Conservation (phyloP, 495 filamentous ascomycete genomes). For the Aspergillus sclerotioniger region DNA sequence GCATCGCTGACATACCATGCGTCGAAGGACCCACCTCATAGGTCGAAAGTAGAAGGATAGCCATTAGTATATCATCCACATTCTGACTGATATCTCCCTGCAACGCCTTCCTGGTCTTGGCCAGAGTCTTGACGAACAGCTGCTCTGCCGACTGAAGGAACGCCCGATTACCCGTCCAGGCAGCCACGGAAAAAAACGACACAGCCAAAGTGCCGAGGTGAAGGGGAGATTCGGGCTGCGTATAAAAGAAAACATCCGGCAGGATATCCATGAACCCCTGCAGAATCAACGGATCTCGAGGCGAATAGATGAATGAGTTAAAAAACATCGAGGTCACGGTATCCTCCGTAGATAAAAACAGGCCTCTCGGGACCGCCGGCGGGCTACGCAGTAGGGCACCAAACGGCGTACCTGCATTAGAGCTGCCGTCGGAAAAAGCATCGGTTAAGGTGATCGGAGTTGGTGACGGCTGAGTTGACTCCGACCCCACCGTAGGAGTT, state of each 20-base stretch:
- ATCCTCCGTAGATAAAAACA: constrained; percentile 31
- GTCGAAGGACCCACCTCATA: constrained; percentile 54
- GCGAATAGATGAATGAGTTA: constrained; percentile 34
- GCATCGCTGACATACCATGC: neutral
- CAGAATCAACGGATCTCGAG: constrained; percentile 28
- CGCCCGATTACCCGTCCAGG: constrained; percentile 44
- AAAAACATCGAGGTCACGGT: constrained; percentile 35
- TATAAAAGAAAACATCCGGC: constrained; percentile 50
- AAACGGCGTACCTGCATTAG: neutral
- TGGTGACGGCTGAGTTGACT: neutral
- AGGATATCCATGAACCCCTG: constrained; percentile 51
- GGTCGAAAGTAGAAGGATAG: constrained; percentile 60
- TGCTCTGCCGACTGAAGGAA: constrained; percentile 36
- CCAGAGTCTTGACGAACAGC: constrained; percentile 48
- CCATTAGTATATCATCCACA: constrained; percentile 57
- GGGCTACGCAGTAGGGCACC: neutral
- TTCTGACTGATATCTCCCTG: constrained; percentile 44
- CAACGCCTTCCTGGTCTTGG: constrained; percentile 52
- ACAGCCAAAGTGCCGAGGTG: constrained; percentile 60
- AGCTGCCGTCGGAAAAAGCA: neutral
- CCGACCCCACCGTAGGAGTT: neutral
- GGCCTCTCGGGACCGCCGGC: constrained; percentile 15
- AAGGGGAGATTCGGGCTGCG: constrained; percentile 46
- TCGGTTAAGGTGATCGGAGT: neutral
- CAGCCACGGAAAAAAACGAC: constrained; percentile 48